phyloP scores from a whole-genome alignment of 169 alveolate species.

The Sarcocystis neurona region DNA sequence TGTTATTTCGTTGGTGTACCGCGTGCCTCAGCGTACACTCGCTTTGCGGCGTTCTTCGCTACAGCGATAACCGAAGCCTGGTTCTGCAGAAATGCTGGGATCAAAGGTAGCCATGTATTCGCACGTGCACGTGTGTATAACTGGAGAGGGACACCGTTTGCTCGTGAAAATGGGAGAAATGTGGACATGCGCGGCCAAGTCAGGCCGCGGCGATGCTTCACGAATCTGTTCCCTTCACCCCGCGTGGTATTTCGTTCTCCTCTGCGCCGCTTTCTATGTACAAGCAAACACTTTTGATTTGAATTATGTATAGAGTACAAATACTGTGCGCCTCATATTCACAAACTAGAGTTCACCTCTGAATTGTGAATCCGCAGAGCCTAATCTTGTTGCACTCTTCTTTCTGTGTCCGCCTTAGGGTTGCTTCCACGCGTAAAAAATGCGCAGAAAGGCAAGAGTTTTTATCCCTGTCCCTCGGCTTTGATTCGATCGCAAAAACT shows the following conservation, averaged over 20 bases:
- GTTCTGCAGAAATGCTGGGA: constrained; percentile 75
- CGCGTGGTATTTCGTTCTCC: too few relatives aligned
- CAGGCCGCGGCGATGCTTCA: background rate
- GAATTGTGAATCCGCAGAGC: too few relatives aligned
- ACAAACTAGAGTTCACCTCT: too few relatives aligned
- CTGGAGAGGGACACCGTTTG: too few relatives aligned
- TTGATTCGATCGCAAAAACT: background rate
- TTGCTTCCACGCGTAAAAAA: constrained; percentile 59
- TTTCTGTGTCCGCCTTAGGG: constrained; percentile 16
- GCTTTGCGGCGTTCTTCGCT: background rate
- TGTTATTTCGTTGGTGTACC: background rate
- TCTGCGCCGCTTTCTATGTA: too few relatives aligned
- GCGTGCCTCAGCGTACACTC: background rate
- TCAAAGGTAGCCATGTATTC: constrained; percentile 65
- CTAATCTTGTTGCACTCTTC: too few relatives aligned
- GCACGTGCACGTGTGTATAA: background rate
- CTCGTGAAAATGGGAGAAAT: too few relatives aligned
- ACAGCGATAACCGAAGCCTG: constrained; percentile 76
- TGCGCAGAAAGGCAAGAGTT: constrained; percentile 61
- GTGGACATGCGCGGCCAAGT: too few relatives aligned
- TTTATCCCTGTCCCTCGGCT: background rate
- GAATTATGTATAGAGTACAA: too few relatives aligned
- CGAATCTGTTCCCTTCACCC: background rate
- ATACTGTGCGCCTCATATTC: too few relatives aligned
- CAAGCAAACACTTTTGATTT: too few relatives aligned